Base-by-base conservation (phyloP, 1,284 basidiomycete species). In the Kalmanozyma brasiliensis region DNA sequence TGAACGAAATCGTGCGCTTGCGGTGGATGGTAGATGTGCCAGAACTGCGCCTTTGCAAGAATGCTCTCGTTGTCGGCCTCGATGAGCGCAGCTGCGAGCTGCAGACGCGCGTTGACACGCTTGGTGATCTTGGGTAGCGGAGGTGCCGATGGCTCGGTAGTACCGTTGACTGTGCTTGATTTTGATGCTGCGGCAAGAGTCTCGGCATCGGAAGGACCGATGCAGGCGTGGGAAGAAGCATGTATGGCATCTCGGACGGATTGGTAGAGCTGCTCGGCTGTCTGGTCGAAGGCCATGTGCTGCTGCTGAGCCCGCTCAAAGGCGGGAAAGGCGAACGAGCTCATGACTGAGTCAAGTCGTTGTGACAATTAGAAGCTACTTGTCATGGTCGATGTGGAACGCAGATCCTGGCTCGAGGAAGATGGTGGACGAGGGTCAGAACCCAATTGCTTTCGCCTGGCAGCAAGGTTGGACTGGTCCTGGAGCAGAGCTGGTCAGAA, bases 61-160 rank as follows among this genome's bases (percentile, higher is more conserved):
- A 80, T 76, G 9, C 67, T 49, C 2, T 79, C 77, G 47, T 81
- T 81, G 73, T 81, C 79, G 4, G 77, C 77, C 42, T 81, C 79
- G 49, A 81, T 73, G 30, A 81, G 73, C 8, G 79, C 79, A 4
- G 79, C 79, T 24, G 79, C 79, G 9, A 79, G 70, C 49, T 79
- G 77, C 9, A 76, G 67, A 37, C 73, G 66, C 24, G 73, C 73
- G 34, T 76, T 76, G 52, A 69, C 49, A n/a, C 68, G 63, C 29
- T 77, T 77, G 23, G 70, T 64, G 42, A 77, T 64, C 41, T 66
- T 67, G 17, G 62, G 62, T 17, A 52, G 52, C 4, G 49, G 38
- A n/a, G 59, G 34, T 40, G 52, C 43, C 8, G 49, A 17, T 26
- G 43, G 33, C 20, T 45, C 34, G 37, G 55, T 17, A 2, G 10